Evolutionary conservation across 257 asterid species (phyloP), one percentile per base, ranked within the genome.

Genomic region (Ilex asprella): DNA sequence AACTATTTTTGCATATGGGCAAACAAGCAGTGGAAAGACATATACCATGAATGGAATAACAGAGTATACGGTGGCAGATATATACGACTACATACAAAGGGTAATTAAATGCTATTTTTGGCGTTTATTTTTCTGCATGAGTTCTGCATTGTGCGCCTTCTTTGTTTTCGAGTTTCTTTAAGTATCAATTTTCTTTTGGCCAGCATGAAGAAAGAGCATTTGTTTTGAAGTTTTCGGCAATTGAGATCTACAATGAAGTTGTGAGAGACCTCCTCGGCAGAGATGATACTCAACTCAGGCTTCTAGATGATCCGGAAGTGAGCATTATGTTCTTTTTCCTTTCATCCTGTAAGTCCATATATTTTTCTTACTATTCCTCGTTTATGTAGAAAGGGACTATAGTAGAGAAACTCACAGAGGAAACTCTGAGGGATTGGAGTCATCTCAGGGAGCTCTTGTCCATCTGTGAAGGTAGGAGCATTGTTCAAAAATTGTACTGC

Each of bases 21-120:
- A 89, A 83, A 93, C 99, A 64, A 93, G 97, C 80, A 93, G 99
- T 31, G 99, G 99, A 73, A 93, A 93, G 86, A 93, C 99, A n/a
- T 93, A 93, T 76, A 93, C 99, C 32, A 87, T 93, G 99, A 93
- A 87, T 65, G 99, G 99, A 46, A 84, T 93, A 43, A 93, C 99
- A 6, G 99, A 89, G 74, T 93, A 81, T 61, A 74, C 99, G 12
- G 99, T 89, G 51, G 81, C 87, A 61, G 99, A 77, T 60, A 80
- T 80, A 52, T 80, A 80, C 41, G 75, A 77, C 66, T 77, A 80
- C 70, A 72, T 80, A 50, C 71, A 61, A 55, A 74, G 50, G 86
- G 86, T 77, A 69, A 32, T 43, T 30, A 43, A 67, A 63, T 39
- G 35, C 62, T 2, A 16, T 51, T 44, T 27, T 31, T 61, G 54